These are phyloP conservation scores for Colletotrichum eleusines DNA, from an alignment of 2,329 filamentous ascomycete genomes.

Conservation along the genomic window DNA sequence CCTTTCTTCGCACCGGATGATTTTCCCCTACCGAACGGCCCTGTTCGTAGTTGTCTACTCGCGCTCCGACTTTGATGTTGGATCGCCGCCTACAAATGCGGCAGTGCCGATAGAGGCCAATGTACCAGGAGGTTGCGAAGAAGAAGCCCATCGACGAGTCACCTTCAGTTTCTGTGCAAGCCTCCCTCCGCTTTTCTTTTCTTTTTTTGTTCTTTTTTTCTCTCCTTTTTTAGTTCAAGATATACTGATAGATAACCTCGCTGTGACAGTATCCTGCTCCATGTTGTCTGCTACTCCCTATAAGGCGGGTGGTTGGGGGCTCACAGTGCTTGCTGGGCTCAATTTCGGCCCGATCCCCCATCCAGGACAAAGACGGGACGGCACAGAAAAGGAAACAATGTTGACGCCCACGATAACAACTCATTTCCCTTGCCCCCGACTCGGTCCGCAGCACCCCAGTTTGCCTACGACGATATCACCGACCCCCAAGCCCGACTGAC, in stretches of 20 bases:
- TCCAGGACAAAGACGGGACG: conserved; percentile 27
- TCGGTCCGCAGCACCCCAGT: neutral
- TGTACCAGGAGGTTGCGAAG: conserved; percentile 22
- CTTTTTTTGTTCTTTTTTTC: too few species aligned
- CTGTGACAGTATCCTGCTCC: too few species aligned
- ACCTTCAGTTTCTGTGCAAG: conserved; percentile 1
- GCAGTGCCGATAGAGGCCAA: conserved; percentile 34
- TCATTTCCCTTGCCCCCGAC: conserved; percentile 11
- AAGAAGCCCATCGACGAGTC: conserved; percentile 22
- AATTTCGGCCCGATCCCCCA: conserved; percentile 29
- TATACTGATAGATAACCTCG: neutral
- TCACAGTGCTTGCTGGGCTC: conserved; percentile 29
- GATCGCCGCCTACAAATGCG: conserved; percentile 23
- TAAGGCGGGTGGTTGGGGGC: neutral
- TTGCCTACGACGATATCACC: conserved; percentile 14
- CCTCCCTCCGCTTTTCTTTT: too few species aligned
- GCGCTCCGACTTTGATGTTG: conserved; percentile 5
- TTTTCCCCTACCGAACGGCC: conserved; percentile 15
- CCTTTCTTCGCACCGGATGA: neutral
- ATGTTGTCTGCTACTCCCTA: neutral
- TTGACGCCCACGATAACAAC: neutral
- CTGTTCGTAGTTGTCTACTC: conserved; percentile 24
- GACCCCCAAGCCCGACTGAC: conserved; percentile 22
- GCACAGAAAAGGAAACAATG: neutral
- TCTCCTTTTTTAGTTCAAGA: too few species aligned